Conservation (phyloP, 116 monocot species). For the Phalaenopsis hybrid region DNA sequence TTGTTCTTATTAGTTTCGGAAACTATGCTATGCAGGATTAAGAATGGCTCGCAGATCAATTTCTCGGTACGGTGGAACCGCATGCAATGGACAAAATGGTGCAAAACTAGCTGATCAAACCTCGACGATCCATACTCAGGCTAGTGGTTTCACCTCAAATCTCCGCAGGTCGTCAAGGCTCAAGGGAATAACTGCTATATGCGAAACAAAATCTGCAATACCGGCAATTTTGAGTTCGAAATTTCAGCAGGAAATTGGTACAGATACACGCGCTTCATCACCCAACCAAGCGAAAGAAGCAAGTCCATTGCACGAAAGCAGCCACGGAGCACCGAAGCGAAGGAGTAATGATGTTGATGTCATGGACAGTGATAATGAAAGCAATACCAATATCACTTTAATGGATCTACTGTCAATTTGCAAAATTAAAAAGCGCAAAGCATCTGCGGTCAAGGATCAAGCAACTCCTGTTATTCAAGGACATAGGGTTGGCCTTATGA, state of each 20-base stretch:
- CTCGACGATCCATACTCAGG: not conserved
- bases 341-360: not conserved
- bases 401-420: conserved; percentile 33
- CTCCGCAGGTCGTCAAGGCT: conserved; percentile 24
- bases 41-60: not conserved
- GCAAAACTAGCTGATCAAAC: not conserved
- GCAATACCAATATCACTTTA: conserved; percentile 12
- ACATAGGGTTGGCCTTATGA: not conserved
- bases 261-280: not conserved
- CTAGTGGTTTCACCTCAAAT: not conserved
- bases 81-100: not conserved
- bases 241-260: not conserved
- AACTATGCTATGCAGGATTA: not conserved
- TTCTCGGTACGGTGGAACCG: not conserved
- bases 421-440: conserved; percentile 32
- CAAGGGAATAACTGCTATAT: conserved; percentile 20
- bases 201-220: conserved; percentile 13
- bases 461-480: not conserved
- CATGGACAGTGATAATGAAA: not conserved
- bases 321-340: not conserved
- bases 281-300: conserved; percentile 5
- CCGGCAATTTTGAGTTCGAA: conserved; percentile 1
- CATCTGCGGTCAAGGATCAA: conserved; percentile 2
- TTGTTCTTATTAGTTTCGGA: not conserved
- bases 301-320: not conserved